These are phyloP conservation scores for Lanmaoa pseudosensibilis DNA, from an alignment of 768 basidiomycete genomes.

Conservation along the genomic window DNA sequence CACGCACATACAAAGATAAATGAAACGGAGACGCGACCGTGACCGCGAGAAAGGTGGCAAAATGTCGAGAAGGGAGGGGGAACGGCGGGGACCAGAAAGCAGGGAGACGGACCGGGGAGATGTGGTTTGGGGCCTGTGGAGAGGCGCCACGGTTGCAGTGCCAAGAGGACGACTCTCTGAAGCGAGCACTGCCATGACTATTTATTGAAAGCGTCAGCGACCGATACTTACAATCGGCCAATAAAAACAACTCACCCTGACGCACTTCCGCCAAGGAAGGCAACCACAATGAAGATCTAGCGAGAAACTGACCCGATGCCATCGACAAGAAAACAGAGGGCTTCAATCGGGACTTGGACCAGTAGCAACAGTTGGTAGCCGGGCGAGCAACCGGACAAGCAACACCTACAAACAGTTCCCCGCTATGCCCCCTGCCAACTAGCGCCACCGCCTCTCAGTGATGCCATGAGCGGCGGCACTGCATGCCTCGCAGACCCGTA, in stretches of 20 bases:
- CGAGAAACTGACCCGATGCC: background rate
- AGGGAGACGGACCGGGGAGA: background rate
- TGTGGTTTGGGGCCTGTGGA: background rate
- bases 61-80: background rate
- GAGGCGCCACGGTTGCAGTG: background rate
- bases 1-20: constrained; percentile 4
- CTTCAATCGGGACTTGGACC: background rate
- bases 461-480: constrained; percentile 28
- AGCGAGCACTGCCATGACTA: constrained; percentile 1
- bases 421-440: constrained; percentile 6
- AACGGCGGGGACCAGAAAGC: background rate
- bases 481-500: constrained; percentile 36
- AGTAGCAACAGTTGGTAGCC: background rate
- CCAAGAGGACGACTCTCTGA: background rate
- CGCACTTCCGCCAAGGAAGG: background rate
- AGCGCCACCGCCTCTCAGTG: constrained; percentile 29
- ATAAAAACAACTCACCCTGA: constrained; percentile 2
- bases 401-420: constrained; percentile 6
- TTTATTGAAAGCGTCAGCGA: background rate
- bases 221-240: background rate
- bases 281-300: background rate
- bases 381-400: background rate
- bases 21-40: background rate
- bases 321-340: constrained; percentile 1
- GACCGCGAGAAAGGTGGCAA: background rate